A percentile compares a stretch with the other conserved stretches of the same genome.
These are phyloP conservation scores for Achaetomiella virescens DNA, from an alignment of 495 filamentous ascomycete species.

Conservation along the genomic window DNA sequence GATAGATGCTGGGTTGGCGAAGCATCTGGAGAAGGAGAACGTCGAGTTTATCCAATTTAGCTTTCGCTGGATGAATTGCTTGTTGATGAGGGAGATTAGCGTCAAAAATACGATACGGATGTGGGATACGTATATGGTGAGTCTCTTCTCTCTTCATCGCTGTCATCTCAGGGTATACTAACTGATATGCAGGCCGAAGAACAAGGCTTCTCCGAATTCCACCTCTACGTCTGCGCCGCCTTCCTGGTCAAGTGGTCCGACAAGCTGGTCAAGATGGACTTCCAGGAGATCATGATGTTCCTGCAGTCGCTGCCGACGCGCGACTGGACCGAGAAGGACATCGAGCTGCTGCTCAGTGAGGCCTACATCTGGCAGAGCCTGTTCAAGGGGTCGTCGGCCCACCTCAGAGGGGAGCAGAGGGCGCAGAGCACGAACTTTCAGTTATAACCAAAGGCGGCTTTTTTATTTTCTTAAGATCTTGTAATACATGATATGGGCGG, in stretches of 20 bases:
- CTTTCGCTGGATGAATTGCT: constrained; percentile 99
- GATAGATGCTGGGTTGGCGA: constrained; percentile 78
- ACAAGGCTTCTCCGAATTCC: constrained; percentile 95
- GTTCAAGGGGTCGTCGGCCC: constrained; percentile 81
- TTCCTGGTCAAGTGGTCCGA: constrained; percentile 99
- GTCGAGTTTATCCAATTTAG: constrained; percentile 99
- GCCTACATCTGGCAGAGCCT: constrained; percentile 94
- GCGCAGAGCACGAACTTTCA: constrained; percentile 35
- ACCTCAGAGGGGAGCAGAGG: constrained; percentile 49
- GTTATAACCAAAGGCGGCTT: constrained; percentile 25
- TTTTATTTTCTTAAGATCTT: background rate
- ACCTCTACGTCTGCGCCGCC: constrained; percentile 95
- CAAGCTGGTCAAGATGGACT: constrained; percentile 94
- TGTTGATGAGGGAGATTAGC: constrained; percentile 94
- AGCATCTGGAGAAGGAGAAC: constrained; percentile 79
- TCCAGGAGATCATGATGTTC: constrained; percentile 99
- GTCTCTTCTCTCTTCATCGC: constrained; percentile 14
- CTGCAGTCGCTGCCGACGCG: constrained; percentile 91
- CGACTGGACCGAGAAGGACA: constrained; percentile 95
- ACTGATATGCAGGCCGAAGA: constrained; percentile 70
- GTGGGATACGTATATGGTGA: constrained; percentile 98
- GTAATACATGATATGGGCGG: too few relatives aligned
- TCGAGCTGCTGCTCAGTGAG: constrained; percentile 90
- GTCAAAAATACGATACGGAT: constrained; percentile 94
- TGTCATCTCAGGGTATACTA: background rate